Base-by-base conservation (phyloP, 1,284 basidiomycete genomes). In the Fomitiporia mediterranea region DNA sequence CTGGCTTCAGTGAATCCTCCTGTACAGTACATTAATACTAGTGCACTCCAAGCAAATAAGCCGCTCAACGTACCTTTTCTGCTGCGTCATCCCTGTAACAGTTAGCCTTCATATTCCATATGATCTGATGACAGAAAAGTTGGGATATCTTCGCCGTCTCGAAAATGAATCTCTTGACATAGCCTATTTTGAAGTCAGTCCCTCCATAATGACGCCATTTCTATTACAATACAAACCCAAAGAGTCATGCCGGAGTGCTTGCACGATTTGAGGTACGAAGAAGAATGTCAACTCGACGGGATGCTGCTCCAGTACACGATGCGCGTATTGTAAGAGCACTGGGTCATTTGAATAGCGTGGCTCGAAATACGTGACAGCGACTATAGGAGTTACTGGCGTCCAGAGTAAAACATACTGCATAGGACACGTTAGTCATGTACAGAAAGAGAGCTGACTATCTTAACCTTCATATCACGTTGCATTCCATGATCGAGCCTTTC, bases 41-140 rank as follows among this genome's bases (percentile, higher is more conserved):
- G n/a, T n/a, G n/a, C n/a, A n/a, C n/a, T n/a, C n/a, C n/a, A n/a
- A n/a, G n/a, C n/a, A n/a, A n/a, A n/a, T n/a, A n/a, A n/a, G n/a
- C n/a, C n/a, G n/a, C n/a, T n/a, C n/a, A 23, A 73, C 85, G 61
- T 65, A 92, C 93, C 60, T 88, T 80, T 69, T 93, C 89, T 8
- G 81, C 89, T 9, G 78, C 76, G 65, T 99, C 97, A 66, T 96
- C 97, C 65, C 89, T 93, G 71, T 87, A 98, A 60, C 88, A 93
- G 69, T 99, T 99, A 3, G 97, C 97, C 67, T 97, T 97, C 97
- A 99, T 99, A 70, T 99, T 99, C 97, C 97, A 99, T 62, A 99
- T 94, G 61, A 99, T 99, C 74, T 99, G 97, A 70, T 99, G 97
- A 68, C 97, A 99, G 77, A 99, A 99, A 8, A 95, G 73, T 70